Evolutionary conservation across 768 basidiomycete species (phyloP).

Genomic region (Polyporus arcularius): DNA sequence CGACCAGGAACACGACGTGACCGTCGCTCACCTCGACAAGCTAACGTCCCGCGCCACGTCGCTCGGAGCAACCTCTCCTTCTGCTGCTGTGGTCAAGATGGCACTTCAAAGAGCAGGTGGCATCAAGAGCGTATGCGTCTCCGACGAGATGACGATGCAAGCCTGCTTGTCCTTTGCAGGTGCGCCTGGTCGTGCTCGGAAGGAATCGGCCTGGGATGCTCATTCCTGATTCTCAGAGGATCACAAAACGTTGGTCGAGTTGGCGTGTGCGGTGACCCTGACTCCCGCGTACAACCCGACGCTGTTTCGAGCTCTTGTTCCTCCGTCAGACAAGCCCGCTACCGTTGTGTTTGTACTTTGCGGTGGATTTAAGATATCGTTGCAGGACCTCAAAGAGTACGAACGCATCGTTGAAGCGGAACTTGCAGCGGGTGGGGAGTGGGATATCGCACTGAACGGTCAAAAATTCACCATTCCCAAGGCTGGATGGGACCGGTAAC

Average conservation of each 20-base stretch:
- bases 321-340: constrained; percentile 34
- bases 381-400: constrained; percentile 55
- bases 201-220: background rate
- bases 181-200: constrained; percentile 31
- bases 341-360: constrained; percentile 69
- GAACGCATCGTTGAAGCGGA: constrained; percentile 39
- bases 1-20: constrained; percentile 45
- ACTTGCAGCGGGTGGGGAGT: constrained; percentile 28
- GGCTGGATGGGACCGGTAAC: background rate
- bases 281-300: constrained; percentile 61
- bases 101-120: constrained; percentile 60
- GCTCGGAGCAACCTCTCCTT: constrained; percentile 67
- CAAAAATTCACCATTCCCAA: background rate
- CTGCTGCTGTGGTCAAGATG: constrained; percentile 62
- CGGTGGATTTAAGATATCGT: constrained; percentile 69
- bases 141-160: constrained; percentile 72
- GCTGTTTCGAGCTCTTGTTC: constrained; percentile 55
- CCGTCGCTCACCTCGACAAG: constrained; percentile 55
- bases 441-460: constrained; percentile 24
- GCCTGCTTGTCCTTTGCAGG: constrained; percentile 58
- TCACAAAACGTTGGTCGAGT: constrained; percentile 73
- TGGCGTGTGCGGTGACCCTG: constrained; percentile 73
- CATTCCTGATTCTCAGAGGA: constrained; percentile 49
- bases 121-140: constrained; percentile 59
- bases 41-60: constrained; percentile 71